phyloP scores from a whole-genome alignment of 2,329 filamentous ascomycete species.

The Neofusicoccum sp. region DNA sequence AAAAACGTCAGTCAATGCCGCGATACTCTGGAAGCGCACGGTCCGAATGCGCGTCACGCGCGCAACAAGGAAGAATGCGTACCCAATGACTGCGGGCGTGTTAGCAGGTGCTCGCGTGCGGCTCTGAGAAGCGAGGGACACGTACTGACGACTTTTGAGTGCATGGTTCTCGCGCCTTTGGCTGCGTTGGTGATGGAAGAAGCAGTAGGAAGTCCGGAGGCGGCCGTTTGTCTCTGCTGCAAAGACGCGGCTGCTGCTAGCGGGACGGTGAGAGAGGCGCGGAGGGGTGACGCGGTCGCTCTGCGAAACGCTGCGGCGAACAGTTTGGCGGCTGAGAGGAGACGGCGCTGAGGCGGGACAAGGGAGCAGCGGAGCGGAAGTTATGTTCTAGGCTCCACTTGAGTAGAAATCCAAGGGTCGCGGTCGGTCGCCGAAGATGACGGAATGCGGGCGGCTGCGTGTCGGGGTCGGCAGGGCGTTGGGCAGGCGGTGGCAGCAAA shows the following conservation, averaged over 20 bases:
- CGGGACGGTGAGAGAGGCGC: constrained; percentile 72
- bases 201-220: constrained; percentile 41
- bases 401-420: constrained; percentile 15
- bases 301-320: constrained; percentile 82
- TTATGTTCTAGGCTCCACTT: neutral
- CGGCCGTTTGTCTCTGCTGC: constrained; percentile 58
- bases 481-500: neutral
- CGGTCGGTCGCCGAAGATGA: neutral
- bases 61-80: constrained; percentile 26
- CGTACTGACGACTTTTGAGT: constrained; percentile 88
- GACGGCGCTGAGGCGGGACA: neutral
- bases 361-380: neutral
- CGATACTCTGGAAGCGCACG: constrained; percentile 25
- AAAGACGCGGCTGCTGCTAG: constrained; percentile 72
- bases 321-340: constrained; percentile 71
- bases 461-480: neutral
- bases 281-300: constrained; percentile 62
- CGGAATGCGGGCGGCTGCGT: constrained; percentile 13
- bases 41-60: constrained; percentile 14
- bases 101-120: constrained; percentile 29
- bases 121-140: constrained; percentile 33
- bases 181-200: constrained; percentile 23
- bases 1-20: constrained; percentile 56
- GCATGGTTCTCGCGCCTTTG: constrained; percentile 67
- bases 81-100: constrained; percentile 38